These are phyloP conservation scores for Baeospora myosura DNA, from an alignment of 1,284 basidiomycete genomes.

Conservation along the genomic window DNA sequence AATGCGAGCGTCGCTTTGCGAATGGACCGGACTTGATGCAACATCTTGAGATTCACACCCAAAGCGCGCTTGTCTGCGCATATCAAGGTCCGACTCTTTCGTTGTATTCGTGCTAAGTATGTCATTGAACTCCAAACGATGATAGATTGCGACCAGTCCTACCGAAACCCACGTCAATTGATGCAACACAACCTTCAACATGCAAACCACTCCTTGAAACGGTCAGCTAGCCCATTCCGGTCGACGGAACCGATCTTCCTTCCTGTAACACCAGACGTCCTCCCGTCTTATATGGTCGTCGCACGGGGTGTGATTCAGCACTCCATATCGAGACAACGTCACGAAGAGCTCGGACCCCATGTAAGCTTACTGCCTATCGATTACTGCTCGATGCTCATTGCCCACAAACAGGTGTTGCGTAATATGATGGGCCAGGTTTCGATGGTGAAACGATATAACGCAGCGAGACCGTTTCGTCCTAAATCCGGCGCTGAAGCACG, in stretches of 20 bases:
- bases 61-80: slow-evolving; percentile 32
- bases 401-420: slow-evolving; percentile 30
- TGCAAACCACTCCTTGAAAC: slow-evolving; percentile 25
- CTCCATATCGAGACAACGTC: slow-evolving; percentile 39
- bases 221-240: slow-evolving; percentile 28
- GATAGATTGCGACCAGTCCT: slow-evolving; percentile 36
- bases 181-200: slow-evolving; percentile 26
- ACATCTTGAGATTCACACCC: slow-evolving; percentile 5
- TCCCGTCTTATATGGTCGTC: slow-evolving; percentile 46
- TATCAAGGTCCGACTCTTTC: slow-evolving; percentile 43
- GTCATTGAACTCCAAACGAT: too few species aligned
- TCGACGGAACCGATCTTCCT: slow-evolving; percentile 23
- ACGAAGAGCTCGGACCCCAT: slow-evolving; percentile 44
- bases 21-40: neutral
- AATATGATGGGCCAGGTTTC: slow-evolving; percentile 38
- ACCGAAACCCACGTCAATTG: slow-evolving; percentile 28
- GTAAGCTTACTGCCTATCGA: slow-evolving; percentile 28
- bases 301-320: slow-evolving; percentile 32
- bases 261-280: slow-evolving; percentile 23
- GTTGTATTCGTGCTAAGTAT: too few species aligned
- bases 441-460: slow-evolving; percentile 21
- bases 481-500: slow-evolving; percentile 1
- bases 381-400: slow-evolving; percentile 11
- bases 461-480: slow-evolving; percentile 1
- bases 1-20: neutral